phyloP scores from a whole-genome alignment of 2,329 filamentous ascomycete species.

The Corynespora cassiicola region DNA sequence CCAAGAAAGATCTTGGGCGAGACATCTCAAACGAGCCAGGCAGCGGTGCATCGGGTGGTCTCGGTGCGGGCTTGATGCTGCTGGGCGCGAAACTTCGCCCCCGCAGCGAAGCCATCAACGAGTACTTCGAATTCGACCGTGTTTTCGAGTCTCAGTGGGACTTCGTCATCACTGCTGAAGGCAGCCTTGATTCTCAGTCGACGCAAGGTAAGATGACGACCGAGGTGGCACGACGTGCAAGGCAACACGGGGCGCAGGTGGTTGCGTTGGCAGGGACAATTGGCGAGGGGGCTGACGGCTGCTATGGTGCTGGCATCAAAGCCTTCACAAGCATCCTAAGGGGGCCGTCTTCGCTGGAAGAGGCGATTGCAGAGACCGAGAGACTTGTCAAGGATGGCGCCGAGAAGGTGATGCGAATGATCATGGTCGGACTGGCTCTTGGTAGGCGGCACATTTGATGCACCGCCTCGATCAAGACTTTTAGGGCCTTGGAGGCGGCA shows the following conservation, averaged over 20 bases:
- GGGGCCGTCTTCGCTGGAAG: constrained; percentile 40
- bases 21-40: constrained; percentile 52
- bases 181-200: constrained; percentile 60
- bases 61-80: constrained; percentile 59
- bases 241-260: constrained; percentile 54
- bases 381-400: constrained; percentile 43
- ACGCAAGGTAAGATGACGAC: constrained; percentile 61
- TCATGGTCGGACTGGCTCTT: constrained; percentile 41
- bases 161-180: constrained; percentile 61
- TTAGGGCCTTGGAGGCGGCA: constrained; percentile 2
- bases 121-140: constrained; percentile 57
- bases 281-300: constrained; percentile 34
- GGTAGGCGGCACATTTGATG: constrained; percentile 17
- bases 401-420: constrained; percentile 46
- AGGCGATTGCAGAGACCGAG: constrained; percentile 44
- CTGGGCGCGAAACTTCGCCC: constrained; percentile 55
- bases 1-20: constrained; percentile 40
- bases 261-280: constrained; percentile 45
- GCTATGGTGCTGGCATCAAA: constrained; percentile 38
- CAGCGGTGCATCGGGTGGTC: constrained; percentile 59
- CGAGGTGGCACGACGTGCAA: constrained; percentile 58
- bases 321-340: constrained; percentile 45
- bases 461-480: constrained; percentile 10
- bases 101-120: constrained; percentile 58
- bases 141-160: constrained; percentile 56